phyloP scores from a whole-genome alignment of 495 filamentous ascomycete species.

The Antarctomyces pellizariae region DNA sequence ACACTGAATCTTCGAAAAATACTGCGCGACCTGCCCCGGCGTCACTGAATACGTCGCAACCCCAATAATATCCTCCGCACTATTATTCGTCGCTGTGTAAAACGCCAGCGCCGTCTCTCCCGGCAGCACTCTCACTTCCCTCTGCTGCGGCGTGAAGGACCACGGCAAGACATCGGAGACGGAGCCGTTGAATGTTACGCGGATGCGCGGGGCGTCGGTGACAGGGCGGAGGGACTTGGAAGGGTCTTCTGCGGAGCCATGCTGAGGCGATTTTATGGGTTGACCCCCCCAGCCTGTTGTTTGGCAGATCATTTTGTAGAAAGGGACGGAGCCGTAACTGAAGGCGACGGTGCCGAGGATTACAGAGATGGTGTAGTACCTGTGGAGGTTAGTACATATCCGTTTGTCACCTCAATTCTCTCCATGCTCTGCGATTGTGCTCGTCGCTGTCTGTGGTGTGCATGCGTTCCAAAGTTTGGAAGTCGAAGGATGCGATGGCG shows the following conservation, averaged over 20 bases:
- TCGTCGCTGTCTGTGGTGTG: neutral
- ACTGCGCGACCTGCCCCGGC: conserved; percentile 83
- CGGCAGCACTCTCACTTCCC: conserved; percentile 83
- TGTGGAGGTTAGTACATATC: conserved; percentile 11
- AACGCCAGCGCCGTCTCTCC: conserved; percentile 96
- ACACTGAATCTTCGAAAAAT: conserved; percentile 99
- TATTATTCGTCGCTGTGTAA: conserved; percentile 87
- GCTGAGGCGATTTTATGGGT: conserved; percentile 58
- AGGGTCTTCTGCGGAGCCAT: conserved; percentile 39
- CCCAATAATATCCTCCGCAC: conserved; percentile 79
- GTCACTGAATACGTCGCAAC: conserved; percentile 96
- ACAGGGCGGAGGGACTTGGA: conserved; percentile 55
- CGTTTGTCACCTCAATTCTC: neutral
- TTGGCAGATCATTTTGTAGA: conserved; percentile 99
- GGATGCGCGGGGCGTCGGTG: conserved; percentile 58
- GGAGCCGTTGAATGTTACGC: conserved; percentile 87
- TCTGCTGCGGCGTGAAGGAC: conserved; percentile 94
- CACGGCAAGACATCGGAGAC: conserved; percentile 89
- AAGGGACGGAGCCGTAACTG: conserved; percentile 84
- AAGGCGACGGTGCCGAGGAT: conserved; percentile 80
- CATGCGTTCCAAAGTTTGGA: neutral
- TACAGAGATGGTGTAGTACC: conserved; percentile 64
- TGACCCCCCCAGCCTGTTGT: conserved; percentile 91
- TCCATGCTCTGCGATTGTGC: neutral
- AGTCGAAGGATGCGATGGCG: neutral